Percentiles rank a stretch among this genome's conserved stretches.
Conservation (phyloP, 2,329 filamentous ascomycete species). For the Meredithiella fracta region DNA sequence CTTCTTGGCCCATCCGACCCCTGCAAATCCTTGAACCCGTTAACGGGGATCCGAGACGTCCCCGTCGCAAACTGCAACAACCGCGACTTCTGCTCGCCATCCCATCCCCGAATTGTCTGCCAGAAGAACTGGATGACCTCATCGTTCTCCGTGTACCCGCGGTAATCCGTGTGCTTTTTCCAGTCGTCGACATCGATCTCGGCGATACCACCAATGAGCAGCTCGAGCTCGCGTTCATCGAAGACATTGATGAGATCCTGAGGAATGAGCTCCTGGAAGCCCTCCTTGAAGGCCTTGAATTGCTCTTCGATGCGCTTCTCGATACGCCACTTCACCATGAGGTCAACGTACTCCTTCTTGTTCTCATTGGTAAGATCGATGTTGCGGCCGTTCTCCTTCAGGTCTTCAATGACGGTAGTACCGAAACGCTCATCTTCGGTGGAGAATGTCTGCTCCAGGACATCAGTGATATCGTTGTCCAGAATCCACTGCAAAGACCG, state of each 20-base stretch:
- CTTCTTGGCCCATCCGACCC: conserved; percentile 87
- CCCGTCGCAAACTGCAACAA: conserved; percentile 93
- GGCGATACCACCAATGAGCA: conserved; percentile 96
- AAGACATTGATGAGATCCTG: conserved; percentile 96
- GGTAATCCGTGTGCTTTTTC: conserved; percentile 99
- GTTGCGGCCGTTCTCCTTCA: conserved; percentile 76
- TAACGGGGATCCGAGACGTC: conserved; percentile 94
- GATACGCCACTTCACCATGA: conserved; percentile 98
- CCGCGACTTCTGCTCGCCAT: conserved; percentile 94
- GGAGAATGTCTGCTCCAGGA: conserved; percentile 88
- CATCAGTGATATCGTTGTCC: conserved; percentile 88
- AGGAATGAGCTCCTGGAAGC: conserved; percentile 94
- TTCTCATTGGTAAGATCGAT: conserved; percentile 97
- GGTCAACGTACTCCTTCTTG: conserved; percentile 95
- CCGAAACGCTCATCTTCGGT: conserved; percentile 96
- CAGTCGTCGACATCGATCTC: conserved; percentile 99
- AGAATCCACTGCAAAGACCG: conserved; percentile 93
- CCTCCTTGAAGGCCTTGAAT: conserved; percentile 93
- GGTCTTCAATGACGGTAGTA: conserved; percentile 81
- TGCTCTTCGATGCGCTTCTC: conserved; percentile 97
- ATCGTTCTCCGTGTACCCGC: conserved; percentile 93
- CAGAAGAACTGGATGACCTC: conserved; percentile 98
- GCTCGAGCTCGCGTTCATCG: conserved; percentile 88
- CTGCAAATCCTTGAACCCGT: conserved; percentile 97
- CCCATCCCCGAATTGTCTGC: conserved; percentile 93